A percentile compares a stretch with the other conserved stretches of the same genome.
Evolutionary conservation across 2,329 filamentous ascomycete species (phyloP).

Genomic region (Calonectria henricotiae): DNA sequence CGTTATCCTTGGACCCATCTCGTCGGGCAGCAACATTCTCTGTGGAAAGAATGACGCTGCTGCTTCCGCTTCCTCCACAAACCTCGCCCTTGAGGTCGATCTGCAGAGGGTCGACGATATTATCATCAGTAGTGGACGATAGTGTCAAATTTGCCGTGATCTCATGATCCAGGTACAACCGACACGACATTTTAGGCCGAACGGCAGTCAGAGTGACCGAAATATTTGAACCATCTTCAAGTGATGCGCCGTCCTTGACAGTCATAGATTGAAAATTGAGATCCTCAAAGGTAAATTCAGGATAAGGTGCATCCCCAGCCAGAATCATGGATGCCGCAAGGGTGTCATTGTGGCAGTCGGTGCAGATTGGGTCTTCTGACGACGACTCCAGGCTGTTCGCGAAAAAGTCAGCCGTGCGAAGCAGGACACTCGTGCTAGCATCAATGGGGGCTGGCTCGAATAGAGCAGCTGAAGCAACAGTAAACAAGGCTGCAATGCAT

Average conservation of each 20-base stretch:
- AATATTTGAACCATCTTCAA: conserved; percentile 40
- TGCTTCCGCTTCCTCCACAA: conserved; percentile 38
- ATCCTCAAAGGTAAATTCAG: conserved; percentile 57
- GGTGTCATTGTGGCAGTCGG: conserved; percentile 53
- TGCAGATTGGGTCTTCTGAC: conserved; percentile 45
- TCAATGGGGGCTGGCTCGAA: conserved; percentile 55
- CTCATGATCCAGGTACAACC: conserved; percentile 43
- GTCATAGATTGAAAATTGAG: conserved; percentile 51
- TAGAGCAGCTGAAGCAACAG: conserved; percentile 55
- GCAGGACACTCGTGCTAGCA: conserved; percentile 43
- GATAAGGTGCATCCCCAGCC: conserved; percentile 56
- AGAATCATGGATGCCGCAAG: conserved; percentile 58
- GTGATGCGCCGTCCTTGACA: conserved; percentile 38
- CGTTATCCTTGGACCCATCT: not conserved
- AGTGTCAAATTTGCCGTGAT: conserved; percentile 51
- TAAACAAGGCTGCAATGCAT: conserved; percentile 53
- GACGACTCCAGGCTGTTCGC: conserved; percentile 50
- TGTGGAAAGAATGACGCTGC: conserved; percentile 45
- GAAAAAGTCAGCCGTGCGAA: conserved; percentile 55
- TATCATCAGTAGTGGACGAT: conserved; percentile 38
- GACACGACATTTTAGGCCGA: conserved; percentile 53
- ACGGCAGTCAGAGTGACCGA: conserved; percentile 54
- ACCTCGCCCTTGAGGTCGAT: conserved; percentile 48
- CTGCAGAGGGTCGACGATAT: conserved; percentile 45
- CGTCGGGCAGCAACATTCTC: conserved; percentile 20